phyloP scores from a whole-genome alignment of 2,329 filamentous ascomycete species.

The Fusarium vanettenii region DNA sequence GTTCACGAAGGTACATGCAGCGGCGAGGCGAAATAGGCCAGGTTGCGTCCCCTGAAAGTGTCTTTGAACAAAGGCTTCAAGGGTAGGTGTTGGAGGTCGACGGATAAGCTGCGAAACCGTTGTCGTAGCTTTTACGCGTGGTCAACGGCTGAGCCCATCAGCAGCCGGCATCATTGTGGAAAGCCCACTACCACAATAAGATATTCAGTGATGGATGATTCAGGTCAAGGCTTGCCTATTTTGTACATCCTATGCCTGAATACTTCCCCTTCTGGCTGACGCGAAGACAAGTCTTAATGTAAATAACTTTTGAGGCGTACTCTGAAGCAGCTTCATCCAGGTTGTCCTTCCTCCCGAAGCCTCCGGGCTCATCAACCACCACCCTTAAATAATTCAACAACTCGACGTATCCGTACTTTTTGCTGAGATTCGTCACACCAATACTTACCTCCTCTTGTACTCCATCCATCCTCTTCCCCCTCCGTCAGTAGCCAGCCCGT shows the following conservation, averaged over 20 bases:
- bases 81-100: not conserved
- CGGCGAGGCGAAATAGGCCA: slow-evolving; percentile 19
- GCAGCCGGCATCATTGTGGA: not conserved
- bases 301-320: not conserved
- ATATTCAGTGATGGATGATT: not conserved
- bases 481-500: not conserved
- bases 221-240: not conserved
- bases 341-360: slow-evolving; percentile 20
- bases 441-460: not conserved
- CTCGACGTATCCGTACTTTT: not conserved
- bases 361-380: slow-evolving; percentile 17
- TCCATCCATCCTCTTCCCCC: not conserved
- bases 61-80: not conserved
- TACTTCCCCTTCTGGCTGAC: not conserved
- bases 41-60: not conserved
- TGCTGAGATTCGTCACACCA: not conserved
- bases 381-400: slow-evolving; percentile 1
- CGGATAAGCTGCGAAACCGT: not conserved
- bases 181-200: not conserved
- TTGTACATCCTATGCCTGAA: not conserved
- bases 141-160: not conserved
- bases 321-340: not conserved
- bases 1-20: slow-evolving; percentile 8
- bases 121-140: not conserved
- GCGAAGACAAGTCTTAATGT: not conserved